A percentile compares a stretch with the other conserved stretches of the same genome.
These are phyloP conservation scores for Nyctanthes arbortristis DNA, from an alignment of 257 asterid genomes.

Conservation along the genomic window DNA sequence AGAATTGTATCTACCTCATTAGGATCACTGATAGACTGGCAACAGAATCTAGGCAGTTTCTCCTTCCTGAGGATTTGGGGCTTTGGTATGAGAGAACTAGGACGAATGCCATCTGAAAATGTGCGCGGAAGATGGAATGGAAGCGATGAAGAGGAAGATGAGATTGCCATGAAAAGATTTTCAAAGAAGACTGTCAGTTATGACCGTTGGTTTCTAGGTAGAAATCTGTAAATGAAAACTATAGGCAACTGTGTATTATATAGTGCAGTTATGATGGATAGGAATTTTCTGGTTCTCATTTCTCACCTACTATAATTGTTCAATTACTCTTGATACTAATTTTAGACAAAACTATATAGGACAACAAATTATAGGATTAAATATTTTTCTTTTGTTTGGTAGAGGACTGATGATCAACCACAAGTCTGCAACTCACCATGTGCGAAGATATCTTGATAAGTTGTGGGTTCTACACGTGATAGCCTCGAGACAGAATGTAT, in stretches of 20 bases:
- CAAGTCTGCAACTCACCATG: too few species aligned
- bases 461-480: too few species aligned
- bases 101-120: conserved; percentile 8
- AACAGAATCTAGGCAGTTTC: conserved; percentile 28
- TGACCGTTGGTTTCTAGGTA: conserved; percentile 31
- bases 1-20: conserved; percentile 44
- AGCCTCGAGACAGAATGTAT: too few species aligned
- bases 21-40: conserved; percentile 56
- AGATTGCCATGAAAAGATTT: conserved; percentile 53
- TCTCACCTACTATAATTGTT: conserved; percentile 2
- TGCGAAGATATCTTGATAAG: too few species aligned
- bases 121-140: conserved; percentile 32
- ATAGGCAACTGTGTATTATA: conserved; percentile 1
- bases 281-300: conserved; percentile 55
- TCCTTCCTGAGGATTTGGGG: conserved; percentile 23
- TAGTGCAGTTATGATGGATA: conserved; percentile 37
- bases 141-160: conserved; percentile 33
- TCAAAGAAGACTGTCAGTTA: conserved; percentile 33
- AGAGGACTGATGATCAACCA: too few species aligned
- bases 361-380: too few species aligned
- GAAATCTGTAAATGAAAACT: conserved; percentile 16
- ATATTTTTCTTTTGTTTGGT: too few species aligned
- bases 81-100: conserved; percentile 23
- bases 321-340: too few species aligned
- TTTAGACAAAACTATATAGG: too few species aligned